These are phyloP conservation scores for Ascochyta viciae-villosae DNA, from an alignment of 2,329 filamentous ascomycete genomes.

Conservation along the genomic window DNA sequence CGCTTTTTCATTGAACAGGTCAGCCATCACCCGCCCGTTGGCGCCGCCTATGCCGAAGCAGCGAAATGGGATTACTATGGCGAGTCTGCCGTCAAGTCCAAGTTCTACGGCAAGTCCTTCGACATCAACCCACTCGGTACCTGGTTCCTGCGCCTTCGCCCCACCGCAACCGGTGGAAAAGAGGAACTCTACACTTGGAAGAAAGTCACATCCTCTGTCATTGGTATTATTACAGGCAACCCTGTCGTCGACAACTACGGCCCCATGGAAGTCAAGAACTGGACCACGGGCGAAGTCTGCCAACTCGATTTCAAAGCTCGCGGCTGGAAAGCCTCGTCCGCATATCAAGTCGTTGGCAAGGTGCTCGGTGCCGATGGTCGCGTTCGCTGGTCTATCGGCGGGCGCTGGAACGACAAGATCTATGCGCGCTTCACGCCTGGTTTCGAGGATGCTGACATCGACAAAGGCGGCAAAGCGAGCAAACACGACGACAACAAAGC, in stretches of 20 bases:
- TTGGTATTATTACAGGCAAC: conserved; percentile 96
- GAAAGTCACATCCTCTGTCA: conserved; percentile 96
- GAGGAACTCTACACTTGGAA: conserved; percentile 98
- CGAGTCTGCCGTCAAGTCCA: conserved; percentile 92
- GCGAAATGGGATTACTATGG: conserved; percentile 97
- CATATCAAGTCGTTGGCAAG: conserved; percentile 87
- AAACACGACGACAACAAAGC: conserved; percentile 74
- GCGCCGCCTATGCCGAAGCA: conserved; percentile 90
- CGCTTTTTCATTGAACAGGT: conserved; percentile 99
- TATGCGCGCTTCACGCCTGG: conserved; percentile 93
- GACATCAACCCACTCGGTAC: conserved; percentile 96
- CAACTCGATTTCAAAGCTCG: conserved; percentile 91
- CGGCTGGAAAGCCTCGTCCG: conserved; percentile 93
- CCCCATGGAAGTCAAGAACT: conserved; percentile 96
- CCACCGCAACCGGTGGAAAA: conserved; percentile 67
- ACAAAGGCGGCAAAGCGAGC: conserved; percentile 49
- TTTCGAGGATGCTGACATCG: conserved; percentile 75
- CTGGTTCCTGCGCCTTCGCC: conserved; percentile 90
- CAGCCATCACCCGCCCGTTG: conserved; percentile 93
- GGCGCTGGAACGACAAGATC: conserved; percentile 96
- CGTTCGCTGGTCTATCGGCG: conserved; percentile 87
- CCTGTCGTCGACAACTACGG: conserved; percentile 98
- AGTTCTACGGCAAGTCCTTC: conserved; percentile 97
- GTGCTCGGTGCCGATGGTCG: conserved; percentile 80
- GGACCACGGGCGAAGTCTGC: conserved; percentile 92